Evolutionary conservation across 1,284 basidiomycete genomes (phyloP).

Genomic region (Ceratobasidium theobromae): DNA sequence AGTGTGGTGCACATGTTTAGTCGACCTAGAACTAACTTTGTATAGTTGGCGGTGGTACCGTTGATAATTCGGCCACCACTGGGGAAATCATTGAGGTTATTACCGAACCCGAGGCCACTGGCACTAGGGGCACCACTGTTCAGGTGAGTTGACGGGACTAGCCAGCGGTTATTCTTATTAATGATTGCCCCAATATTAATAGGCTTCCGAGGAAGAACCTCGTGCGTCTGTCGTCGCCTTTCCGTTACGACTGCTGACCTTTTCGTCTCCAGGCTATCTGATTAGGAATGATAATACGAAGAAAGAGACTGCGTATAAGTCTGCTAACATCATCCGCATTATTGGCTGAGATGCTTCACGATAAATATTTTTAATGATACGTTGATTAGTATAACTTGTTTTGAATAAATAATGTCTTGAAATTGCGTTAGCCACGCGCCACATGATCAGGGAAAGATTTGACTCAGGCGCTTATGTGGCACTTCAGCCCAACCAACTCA

Average conservation of each 20-base stretch:
- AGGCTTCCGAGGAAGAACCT: constrained; percentile 24
- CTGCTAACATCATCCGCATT: constrained; percentile 1
- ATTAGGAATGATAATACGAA: constrained; percentile 19
- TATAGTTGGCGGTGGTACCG: constrained; percentile 39
- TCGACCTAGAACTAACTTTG: neutral
- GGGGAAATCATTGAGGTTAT: constrained; percentile 48
- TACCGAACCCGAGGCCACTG: constrained; percentile 45
- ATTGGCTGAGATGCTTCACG: no score
- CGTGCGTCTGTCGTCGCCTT: neutral
- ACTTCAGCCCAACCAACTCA: neutral
- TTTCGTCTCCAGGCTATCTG: neutral
- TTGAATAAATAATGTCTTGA: no score
- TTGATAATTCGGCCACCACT: constrained; percentile 47
- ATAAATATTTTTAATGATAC: no score
- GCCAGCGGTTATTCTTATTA: neutral
- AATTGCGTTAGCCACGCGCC: neutral
- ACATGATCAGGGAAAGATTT: neutral
- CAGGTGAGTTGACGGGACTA: neutral
- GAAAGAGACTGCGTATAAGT: constrained; percentile 19
- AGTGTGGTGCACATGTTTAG: neutral
- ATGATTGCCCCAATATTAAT: neutral
- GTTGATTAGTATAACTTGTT: no score
- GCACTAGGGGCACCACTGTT: constrained; percentile 8
- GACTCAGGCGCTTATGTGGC: neutral
- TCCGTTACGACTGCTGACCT: neutral